A percentile compares a stretch with the other conserved stretches of the same genome.
Evolutionary conservation across 2,329 filamentous ascomycete genomes (phyloP).

Genomic region (Stagonosporopsis chrysanthemi): DNA sequence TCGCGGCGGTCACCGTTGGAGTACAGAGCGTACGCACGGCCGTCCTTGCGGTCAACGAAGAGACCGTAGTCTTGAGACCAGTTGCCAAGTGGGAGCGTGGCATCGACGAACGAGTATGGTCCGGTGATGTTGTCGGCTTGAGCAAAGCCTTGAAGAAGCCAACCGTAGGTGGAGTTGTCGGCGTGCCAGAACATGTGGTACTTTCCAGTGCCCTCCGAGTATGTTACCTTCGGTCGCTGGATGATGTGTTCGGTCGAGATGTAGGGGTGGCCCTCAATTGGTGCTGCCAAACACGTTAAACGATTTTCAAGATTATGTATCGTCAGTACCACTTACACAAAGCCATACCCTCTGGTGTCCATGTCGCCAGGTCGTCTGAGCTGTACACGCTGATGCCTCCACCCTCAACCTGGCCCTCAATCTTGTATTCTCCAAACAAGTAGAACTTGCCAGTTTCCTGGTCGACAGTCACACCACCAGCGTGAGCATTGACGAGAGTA

Average conservation of each 20-base stretch:
- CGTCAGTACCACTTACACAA: constrained; percentile 50
- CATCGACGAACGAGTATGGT: constrained; percentile 63
- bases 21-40: constrained; percentile 64
- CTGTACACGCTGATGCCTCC: constrained; percentile 66
- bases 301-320: not conserved
- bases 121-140: constrained; percentile 61
- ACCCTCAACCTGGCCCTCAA: constrained; percentile 64
- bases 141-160: constrained; percentile 65
- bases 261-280: constrained; percentile 62
- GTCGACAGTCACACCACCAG: constrained; percentile 64
- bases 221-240: constrained; percentile 68
- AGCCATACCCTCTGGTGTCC: constrained; percentile 65
- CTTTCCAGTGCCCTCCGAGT: constrained; percentile 61
- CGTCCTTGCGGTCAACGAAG: constrained; percentile 67
- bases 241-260: constrained; percentile 66
- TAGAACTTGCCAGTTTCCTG: constrained; percentile 63
- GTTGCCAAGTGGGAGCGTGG: constrained; percentile 64
- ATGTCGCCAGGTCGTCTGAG: constrained; percentile 67
- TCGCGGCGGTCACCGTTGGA: constrained; percentile 65
- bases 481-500: constrained; percentile 68
- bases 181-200: constrained; percentile 71
- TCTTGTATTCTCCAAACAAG: constrained; percentile 69
- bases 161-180: constrained; percentile 64
- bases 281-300: constrained; percentile 45
- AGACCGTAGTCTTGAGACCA: constrained; percentile 70